A percentile compares a stretch with the other conserved stretches of the same genome.
These are phyloP conservation scores for Pichia inconspicua DNA, from an alignment of 1,139 yeast species.

Conservation along the genomic window DNA sequence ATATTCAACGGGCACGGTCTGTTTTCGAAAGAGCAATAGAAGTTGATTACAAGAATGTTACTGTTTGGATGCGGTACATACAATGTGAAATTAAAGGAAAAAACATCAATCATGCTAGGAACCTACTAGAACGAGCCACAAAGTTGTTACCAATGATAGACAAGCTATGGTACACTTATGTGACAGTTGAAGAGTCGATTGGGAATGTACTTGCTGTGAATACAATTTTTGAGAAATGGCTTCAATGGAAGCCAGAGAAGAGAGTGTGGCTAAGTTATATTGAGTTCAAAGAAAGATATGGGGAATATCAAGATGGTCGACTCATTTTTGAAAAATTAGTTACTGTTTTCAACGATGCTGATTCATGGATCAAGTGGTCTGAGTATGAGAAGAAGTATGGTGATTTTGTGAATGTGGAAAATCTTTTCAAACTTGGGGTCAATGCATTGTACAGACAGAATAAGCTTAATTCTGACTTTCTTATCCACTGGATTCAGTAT, in stretches of 20 bases:
- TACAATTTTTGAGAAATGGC: constrained; percentile 70
- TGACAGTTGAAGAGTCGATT: constrained; percentile 74
- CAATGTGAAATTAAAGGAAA: constrained; percentile 66
- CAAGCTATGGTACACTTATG: constrained; percentile 80
- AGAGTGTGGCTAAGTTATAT: constrained; percentile 72
- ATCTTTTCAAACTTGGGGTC: constrained; percentile 60
- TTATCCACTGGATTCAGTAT: constrained; percentile 63
- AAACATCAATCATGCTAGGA: constrained; percentile 84
- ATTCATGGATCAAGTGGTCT: constrained; percentile 62
- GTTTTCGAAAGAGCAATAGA: constrained; percentile 82
- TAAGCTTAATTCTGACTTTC: constrained; percentile 32
- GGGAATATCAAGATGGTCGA: constrained; percentile 52
- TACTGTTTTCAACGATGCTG: constrained; percentile 41
- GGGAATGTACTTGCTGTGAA: constrained; percentile 59
- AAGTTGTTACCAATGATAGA: constrained; percentile 68
- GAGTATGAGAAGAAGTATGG: constrained; percentile 54
- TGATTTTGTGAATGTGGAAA: constrained; percentile 39
- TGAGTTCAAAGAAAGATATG: constrained; percentile 62
- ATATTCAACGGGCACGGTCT: constrained; percentile 68
- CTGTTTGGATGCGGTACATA: constrained; percentile 80
- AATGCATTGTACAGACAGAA: constrained; percentile 39
- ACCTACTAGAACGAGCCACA: constrained; percentile 72
- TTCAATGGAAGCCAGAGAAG: constrained; percentile 60
- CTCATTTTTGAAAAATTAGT: constrained; percentile 51
- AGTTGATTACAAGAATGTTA: constrained; percentile 65